Conservation (phyloP, 2,329 filamentous ascomycete species). For the Xylaria sp. region DNA sequence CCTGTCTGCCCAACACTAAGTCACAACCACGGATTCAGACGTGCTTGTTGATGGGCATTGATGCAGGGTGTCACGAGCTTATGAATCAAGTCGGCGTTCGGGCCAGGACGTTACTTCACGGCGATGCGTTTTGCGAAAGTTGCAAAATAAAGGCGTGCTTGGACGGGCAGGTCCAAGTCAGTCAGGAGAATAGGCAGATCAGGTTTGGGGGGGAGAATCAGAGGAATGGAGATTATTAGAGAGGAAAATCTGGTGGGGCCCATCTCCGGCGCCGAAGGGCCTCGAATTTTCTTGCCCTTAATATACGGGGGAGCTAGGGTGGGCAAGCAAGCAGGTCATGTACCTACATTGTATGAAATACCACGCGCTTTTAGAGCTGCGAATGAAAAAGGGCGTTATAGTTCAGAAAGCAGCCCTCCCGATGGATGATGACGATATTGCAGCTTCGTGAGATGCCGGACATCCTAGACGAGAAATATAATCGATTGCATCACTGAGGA, state of each 20-base stretch:
- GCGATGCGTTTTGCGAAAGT: slow-evolving; percentile 4
- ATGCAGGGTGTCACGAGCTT: background rate
- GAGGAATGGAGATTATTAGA: slow-evolving; percentile 3
- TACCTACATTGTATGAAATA: background rate
- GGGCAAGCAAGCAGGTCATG: too few species aligned
- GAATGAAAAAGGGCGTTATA: background rate
- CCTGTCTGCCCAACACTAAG: background rate
- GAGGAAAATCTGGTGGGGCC: background rate
- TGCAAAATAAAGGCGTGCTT: slow-evolving; percentile 10
- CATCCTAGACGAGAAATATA: background rate
- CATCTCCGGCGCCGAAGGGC: too few species aligned
- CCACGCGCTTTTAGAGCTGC: background rate
- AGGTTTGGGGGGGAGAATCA: slow-evolving; percentile 20
- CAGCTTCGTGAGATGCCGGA: background rate
- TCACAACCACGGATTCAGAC: slow-evolving; percentile 2
- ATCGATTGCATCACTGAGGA: slow-evolving; percentile 5
- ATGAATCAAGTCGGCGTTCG: background rate
- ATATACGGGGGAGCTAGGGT: too few species aligned
- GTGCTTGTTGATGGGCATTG: background rate
- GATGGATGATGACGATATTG: background rate
- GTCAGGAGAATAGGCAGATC: slow-evolving; percentile 20
- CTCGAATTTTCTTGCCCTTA: too few species aligned
- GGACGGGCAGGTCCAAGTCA: slow-evolving; percentile 6
- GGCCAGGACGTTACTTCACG: slow-evolving; percentile 4
- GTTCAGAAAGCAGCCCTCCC: background rate